Base-by-base conservation (phyloP, 2,329 filamentous ascomycete species). In the Microcera coccophila region DNA sequence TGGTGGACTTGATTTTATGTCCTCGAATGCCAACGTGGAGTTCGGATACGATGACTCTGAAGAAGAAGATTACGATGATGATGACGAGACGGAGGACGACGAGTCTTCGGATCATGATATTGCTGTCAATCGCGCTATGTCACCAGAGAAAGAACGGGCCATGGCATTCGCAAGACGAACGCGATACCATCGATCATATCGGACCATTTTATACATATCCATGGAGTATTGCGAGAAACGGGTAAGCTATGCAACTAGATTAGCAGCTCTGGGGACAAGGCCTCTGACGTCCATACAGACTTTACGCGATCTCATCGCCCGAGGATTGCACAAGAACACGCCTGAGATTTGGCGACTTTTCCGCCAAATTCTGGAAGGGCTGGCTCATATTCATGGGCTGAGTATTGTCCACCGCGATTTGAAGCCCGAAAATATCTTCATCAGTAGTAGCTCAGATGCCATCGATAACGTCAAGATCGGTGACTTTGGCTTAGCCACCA, bases 181-280 rank as follows among this genome's bases (percentile, higher is more conserved):
- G 47, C 47, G 71, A 35, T 67, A 67, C 32, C 72, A 76, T 42
- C 72, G 76, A 33, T 68, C 79, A 4, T 76, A 79, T 47, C 79
- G 79, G 39, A 90, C 85, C 0, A 84, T 90, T 5, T 75, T 98
- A 32, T 98, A 96, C 62, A 97, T 98, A 42, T 93, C 95, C 47
- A 98, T 98, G 93, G 93, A 98, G 62, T 95, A 96, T 54, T 98
- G 93, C 60, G 91, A 97, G 62, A 93, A 91, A 61, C 81, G 87
- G 53, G 82, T 85, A 69, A 64, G 76, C 67, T 17, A n/a, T 12
- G 3, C 29, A 12, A 10, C 14, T 3, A 24, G 16, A 16, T 10
- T 10, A 15, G 2, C 2, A 5, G 12, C 11, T 17, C 17, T 18
- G 17, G 3, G 4, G 7, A 15, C n/a, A 28, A n/a, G 33, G 12